Evolutionary conservation across 1,284 basidiomycete species (phyloP).

Genomic region (Gymnopus androsaceus): DNA sequence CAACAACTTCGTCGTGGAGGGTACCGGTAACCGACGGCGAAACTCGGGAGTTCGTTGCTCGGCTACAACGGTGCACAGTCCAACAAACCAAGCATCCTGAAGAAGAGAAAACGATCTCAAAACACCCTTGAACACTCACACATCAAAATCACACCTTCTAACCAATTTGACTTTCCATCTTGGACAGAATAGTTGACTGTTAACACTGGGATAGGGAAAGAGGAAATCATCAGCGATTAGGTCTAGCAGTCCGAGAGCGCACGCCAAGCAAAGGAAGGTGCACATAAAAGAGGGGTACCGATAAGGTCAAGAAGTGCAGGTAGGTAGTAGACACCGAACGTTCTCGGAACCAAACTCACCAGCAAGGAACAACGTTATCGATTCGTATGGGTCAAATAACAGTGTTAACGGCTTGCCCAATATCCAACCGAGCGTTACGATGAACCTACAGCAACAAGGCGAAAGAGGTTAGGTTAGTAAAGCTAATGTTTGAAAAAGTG

Average conservation of each 20-base stretch:
- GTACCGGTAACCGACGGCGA: no score
- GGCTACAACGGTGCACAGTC: no score
- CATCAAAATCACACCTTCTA: constrained; percentile 59
- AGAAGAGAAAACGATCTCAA: neutral
- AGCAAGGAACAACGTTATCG: constrained; percentile 58
- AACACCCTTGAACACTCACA: constrained; percentile 36
- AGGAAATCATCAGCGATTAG: no score
- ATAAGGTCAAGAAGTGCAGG: no score
- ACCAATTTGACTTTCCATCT: constrained; percentile 69
- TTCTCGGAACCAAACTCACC: constrained; percentile 22
- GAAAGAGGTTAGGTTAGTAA: neutral
- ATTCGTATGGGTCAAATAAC: constrained; percentile 82
- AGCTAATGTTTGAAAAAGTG: neutral
- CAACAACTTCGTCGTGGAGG: no score
- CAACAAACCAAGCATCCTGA: no score
- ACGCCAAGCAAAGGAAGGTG: no score
- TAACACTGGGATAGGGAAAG: neutral
- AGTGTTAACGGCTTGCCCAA: constrained; percentile 70
- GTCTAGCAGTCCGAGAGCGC: no score
- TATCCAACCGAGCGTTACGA: constrained; percentile 67
- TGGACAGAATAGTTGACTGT: constrained; percentile 68
- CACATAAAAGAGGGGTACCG: no score
- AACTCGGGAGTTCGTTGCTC: no score
- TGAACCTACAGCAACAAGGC: constrained; percentile 40
- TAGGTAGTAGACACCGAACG: no score